Evolutionary conservation across 2,329 filamentous ascomycete genomes (phyloP), one percentile per base, ranked within the genome.

Genomic region (Aureobasidium sp.): DNA sequence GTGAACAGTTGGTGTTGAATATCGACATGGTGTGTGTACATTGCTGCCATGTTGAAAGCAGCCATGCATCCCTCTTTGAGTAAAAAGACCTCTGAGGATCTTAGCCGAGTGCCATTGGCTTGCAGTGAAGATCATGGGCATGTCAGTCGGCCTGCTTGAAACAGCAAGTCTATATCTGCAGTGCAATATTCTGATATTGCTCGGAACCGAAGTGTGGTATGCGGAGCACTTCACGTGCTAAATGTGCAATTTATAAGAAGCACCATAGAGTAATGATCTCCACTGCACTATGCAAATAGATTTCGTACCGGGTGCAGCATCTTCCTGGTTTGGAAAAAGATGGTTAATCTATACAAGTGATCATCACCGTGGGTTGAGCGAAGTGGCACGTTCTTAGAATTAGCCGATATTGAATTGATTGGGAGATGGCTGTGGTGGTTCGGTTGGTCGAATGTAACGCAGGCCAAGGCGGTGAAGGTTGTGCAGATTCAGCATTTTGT

Each of bases 141-240:
- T 17, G 17, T 15, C 13, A n/a, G 26, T 29, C n/a, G 17, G 37
- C 17, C 15, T n/a, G 26, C 51, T 55, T 9, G 12, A 29, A 55
- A n/a, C 12, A 37, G 51, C 9, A 55, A 20, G 37, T 42, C 5
- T 26, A 23, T 9, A 29, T 55, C 29, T 55, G 51, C 37, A 41
- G 26, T 55, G 51, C 13, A 42, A 55, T 55, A 20, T 27, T 42
- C 12, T 42, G 37, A 55, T 55, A 55, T 55, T 42, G 37, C 26
- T 20, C 9, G 8, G 8, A 9, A 26, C 20, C 23, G 26, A 29
- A 32, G 26, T 12, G 37, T 55, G 51, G 20, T 12, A 10, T 13
- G 51, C 26, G 29, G 51, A 42, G 17, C 51, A 55, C 37, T 55
- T 55, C 51, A 55, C 51, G 51, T 55, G 51, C 23, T 32, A 5